A percentile compares a stretch with the other conserved stretches of the same genome.
Conservation (phyloP, 2,329 filamentous ascomycete genomes). For the Laburnicola sp. region DNA sequence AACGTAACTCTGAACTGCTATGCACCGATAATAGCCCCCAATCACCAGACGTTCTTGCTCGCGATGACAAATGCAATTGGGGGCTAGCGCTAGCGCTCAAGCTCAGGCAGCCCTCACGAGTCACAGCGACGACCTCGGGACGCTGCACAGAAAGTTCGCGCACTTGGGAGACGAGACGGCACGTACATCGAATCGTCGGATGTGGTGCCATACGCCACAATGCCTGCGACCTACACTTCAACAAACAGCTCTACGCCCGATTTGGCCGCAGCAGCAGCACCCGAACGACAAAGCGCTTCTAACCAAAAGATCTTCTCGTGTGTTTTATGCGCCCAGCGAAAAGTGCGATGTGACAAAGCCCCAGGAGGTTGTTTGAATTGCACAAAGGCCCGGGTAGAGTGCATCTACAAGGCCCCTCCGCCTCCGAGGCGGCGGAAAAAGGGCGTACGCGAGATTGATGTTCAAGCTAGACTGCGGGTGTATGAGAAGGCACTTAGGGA, state of each 20-base stretch:
- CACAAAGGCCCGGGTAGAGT: conserved; percentile 33
- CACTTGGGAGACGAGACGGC: too few species aligned
- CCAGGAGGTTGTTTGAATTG: conserved; percentile 37
- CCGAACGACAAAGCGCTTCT: background rate
- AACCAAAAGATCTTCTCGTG: conserved; percentile 38
- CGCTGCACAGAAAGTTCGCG: too few species aligned
- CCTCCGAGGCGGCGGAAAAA: conserved; percentile 36
- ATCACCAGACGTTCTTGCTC: too few species aligned
- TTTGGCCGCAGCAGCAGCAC: conserved; percentile 1
- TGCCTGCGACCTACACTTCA: background rate
- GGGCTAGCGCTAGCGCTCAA: too few species aligned
- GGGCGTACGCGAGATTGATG: conserved; percentile 29
- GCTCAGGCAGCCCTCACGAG: too few species aligned
- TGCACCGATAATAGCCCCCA: too few species aligned
- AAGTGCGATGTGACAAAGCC: conserved; percentile 39
- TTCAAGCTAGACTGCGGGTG: conserved; percentile 26
- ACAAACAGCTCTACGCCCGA: conserved; percentile 6
- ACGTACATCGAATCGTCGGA: too few species aligned
- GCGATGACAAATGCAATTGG: too few species aligned
- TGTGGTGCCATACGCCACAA: too few species aligned
- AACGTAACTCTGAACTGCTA: too few species aligned
- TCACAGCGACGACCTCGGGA: too few species aligned
- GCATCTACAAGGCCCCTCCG: conserved; percentile 39
- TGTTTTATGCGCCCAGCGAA: conserved; percentile 39
- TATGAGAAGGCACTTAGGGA: conserved; percentile 37